Evolutionary conservation across 2,329 filamentous ascomycete species (phyloP), one percentile per base, ranked within the genome.

Genomic region (Hymenoscyphus infarciens): DNA sequence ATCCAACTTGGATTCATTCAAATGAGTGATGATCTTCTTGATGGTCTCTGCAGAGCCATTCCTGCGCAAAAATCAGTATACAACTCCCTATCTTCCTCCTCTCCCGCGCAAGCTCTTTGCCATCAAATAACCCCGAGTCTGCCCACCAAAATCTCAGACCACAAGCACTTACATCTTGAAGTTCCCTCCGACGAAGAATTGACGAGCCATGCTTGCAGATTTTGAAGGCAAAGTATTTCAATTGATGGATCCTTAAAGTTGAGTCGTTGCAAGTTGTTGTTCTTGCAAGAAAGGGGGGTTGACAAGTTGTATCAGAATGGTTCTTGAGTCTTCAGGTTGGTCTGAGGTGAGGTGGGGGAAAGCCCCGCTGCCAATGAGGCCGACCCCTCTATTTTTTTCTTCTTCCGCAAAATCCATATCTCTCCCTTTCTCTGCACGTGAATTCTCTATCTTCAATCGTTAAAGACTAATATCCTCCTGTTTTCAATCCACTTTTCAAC

Each of bases 121-220:
- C 45, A 52, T 52, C 45, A 22, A 25, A 52, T 22, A n/a, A 39
- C 29, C 61, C 22, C 60, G 61, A 33, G 38, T 15, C 25, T 27
- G 22, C 57, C 42, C 39, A 49, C 25, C 27, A 45, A 49, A 52
- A 25, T 45, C 19, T 29, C 53, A 31, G 55, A 64, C 35, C 35
- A 38, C 66, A 35, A 63, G 55, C 42, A 78, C 84, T 76, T 82
- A 96, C 93, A 98, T 98, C 86, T 99, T 98, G 84, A 98, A 98
- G 89, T 99, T 99, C 77, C 93, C 93, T 79, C 93, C 93, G 79
- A 97, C 91, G 79, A 97, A 96, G 85, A 96, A 97, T 83, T 92
- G 90, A 83, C 92, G 92, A 85, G 88, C 85, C 92, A 96, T 97
- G 72, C 67, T 75, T 54, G 58, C 58, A 52, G 58, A 45, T 55